A percentile compares a stretch with the other conserved stretches of the same genome.
Evolutionary conservation across 176 grass and related monocot genomes (phyloP).

Genomic region (Dactylis glomerata): DNA sequence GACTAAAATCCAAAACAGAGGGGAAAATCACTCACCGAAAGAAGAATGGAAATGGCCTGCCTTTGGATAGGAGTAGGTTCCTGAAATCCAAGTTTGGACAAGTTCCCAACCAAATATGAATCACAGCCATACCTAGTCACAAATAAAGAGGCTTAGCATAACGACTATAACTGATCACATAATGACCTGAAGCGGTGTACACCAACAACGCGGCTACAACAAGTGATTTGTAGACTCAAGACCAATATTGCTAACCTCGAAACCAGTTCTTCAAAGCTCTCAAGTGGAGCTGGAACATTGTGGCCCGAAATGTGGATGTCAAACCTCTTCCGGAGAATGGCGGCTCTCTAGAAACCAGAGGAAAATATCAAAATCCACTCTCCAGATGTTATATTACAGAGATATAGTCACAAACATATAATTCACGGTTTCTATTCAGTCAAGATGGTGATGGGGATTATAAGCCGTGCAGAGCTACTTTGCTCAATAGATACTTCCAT

Average conservation of each 20-base stretch:
- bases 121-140: constrained; percentile 66
- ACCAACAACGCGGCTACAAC: background rate
- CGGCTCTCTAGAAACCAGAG: constrained; percentile 44
- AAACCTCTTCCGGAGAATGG: constrained; percentile 71
- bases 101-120: constrained; percentile 62
- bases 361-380: background rate
- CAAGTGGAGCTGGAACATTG: constrained; percentile 67
- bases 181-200: background rate
- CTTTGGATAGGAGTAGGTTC: constrained; percentile 96
- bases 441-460: background rate
- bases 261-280: constrained; percentile 73
- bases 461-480: background rate
- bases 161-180: background rate
- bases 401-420: background rate
- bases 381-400: background rate
- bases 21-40: constrained; percentile 55
- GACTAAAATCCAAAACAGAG: background rate
- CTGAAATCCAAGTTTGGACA: constrained; percentile 68
- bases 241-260: constrained; percentile 53
- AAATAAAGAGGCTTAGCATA: constrained; percentile 21
- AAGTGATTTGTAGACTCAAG: background rate
- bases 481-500: background rate
- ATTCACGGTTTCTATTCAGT: background rate
- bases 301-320: constrained; percentile 85
- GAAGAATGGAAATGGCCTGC: constrained; percentile 87